phyloP scores from a whole-genome alignment of 306 rosid genomes.

The Datisca glomerata region DNA sequence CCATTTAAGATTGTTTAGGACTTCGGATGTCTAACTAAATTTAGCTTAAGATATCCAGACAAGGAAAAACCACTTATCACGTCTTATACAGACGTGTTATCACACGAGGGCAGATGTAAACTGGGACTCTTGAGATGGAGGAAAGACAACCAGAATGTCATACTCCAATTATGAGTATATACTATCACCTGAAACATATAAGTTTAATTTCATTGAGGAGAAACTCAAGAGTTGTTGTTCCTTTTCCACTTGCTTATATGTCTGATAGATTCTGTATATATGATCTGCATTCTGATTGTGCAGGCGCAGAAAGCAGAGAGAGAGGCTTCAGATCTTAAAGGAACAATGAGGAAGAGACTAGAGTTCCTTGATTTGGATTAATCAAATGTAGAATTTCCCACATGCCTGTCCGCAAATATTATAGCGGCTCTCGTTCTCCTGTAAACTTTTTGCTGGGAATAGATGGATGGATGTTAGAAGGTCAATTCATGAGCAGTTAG shows the following conservation, averaged over 20 bases:
- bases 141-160: too few species aligned
- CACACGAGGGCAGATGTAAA: too few species aligned
- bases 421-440: constrained; percentile 22
- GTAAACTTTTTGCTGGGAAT: constrained; percentile 8
- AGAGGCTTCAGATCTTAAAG: constrained; percentile 84
- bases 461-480: constrained; percentile 13
- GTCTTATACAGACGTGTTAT: too few species aligned
- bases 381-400: constrained; percentile 10
- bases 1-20: too few species aligned
- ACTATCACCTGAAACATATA: background rate
- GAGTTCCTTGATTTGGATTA: constrained; percentile 86
- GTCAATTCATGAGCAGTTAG: constrained; percentile 15
- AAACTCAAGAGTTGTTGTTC: background rate
- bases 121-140: background rate
- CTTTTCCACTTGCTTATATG: background rate
- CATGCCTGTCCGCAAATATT: constrained; percentile 39
- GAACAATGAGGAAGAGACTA: constrained; percentile 85
- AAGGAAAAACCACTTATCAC: too few species aligned
- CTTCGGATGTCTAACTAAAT: too few species aligned
- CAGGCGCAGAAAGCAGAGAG: constrained; percentile 91
- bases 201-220: background rate
- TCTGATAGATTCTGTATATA: background rate
- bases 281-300: constrained; percentile 7
- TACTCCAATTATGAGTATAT: background rate
- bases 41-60: too few species aligned